phyloP scores from a whole-genome alignment of 106 monocot species.

The Acorus gramineus region DNA sequence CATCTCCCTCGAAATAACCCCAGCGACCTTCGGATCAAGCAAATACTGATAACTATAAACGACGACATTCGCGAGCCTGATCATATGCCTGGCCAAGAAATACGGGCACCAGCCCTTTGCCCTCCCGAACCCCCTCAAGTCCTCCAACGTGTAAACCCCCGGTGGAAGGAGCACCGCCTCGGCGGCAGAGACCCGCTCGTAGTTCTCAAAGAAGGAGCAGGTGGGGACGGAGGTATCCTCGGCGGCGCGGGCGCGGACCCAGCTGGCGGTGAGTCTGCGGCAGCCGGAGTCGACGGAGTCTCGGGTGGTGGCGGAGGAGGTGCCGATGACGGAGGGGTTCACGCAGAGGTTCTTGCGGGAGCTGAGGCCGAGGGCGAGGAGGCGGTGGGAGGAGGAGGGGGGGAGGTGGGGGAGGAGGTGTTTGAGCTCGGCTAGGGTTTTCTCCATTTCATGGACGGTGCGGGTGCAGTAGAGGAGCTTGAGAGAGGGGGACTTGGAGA shows the following conservation, averaged over 20 bases:
- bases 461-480: conserved; percentile 97
- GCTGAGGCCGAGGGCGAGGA: conserved; percentile 84
- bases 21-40: conserved; percentile 92
- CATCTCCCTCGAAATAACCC: conserved; percentile 93
- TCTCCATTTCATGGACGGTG: conserved; percentile 99
- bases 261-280: conserved; percentile 81
- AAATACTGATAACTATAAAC: conserved; percentile 97
- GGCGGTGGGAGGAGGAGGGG: conserved; percentile 1
- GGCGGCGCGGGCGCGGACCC: conserved; percentile 71
- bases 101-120: conserved; percentile 79
- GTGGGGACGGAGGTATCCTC: conserved; percentile 31
- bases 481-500: conserved; percentile 36
- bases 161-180: conserved; percentile 61
- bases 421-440: conserved; percentile 98
- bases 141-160: conserved; percentile 84
- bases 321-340: conserved; percentile 45
- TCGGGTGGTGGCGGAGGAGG: conserved; percentile 39
- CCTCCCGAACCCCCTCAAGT: conserved; percentile 51
- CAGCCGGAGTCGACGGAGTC: conserved; percentile 92
- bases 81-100: conserved; percentile 75
- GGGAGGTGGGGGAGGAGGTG: conserved; percentile 46
- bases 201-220: conserved; percentile 67
- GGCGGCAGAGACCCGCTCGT: conserved; percentile 34
- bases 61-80: conserved; percentile 76
- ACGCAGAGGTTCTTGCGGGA: conserved; percentile 92